phyloP scores from a whole-genome alignment of 371 early-diverging fungal genomes.

The Capillidium rhysosporum region DNA sequence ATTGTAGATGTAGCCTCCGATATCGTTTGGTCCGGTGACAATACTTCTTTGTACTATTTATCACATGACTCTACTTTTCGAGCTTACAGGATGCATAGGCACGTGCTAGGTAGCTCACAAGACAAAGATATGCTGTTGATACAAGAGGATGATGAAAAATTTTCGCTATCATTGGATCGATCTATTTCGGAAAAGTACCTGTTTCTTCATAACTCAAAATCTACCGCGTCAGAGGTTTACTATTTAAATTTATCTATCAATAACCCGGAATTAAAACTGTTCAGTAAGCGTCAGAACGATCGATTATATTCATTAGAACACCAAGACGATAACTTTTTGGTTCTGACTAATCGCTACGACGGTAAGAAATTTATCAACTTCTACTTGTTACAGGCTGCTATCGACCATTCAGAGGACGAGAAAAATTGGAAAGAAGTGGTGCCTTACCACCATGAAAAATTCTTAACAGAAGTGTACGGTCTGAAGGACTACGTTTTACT shows the following conservation, averaged over 20 bases:
- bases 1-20: constrained; percentile 25
- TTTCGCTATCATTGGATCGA: constrained; percentile 24
- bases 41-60: constrained; percentile 22
- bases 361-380: constrained; percentile 23
- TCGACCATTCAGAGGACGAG: constrained; percentile 24
- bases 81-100: constrained; percentile 25
- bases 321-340: constrained; percentile 19
- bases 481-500: constrained; percentile 18
- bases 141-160: constrained; percentile 37
- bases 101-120: constrained; percentile 18
- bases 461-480: not conserved
- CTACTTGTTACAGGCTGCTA: constrained; percentile 28
- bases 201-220: constrained; percentile 23
- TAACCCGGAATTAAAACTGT: constrained; percentile 11
- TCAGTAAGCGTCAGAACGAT: constrained; percentile 21
- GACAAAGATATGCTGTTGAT: constrained; percentile 20
- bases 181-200: constrained; percentile 22
- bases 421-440: constrained; percentile 1
- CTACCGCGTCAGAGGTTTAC: constrained; percentile 31
- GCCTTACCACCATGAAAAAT: not conserved
- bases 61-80: constrained; percentile 28
- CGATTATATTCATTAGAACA: constrained; percentile 24
- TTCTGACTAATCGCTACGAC: constrained; percentile 22
- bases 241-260: constrained; percentile 17
- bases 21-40: constrained; percentile 28